Conservation (phyloP, 1,284 basidiomycete species). For the Cryptococcus amylolentus region DNA sequence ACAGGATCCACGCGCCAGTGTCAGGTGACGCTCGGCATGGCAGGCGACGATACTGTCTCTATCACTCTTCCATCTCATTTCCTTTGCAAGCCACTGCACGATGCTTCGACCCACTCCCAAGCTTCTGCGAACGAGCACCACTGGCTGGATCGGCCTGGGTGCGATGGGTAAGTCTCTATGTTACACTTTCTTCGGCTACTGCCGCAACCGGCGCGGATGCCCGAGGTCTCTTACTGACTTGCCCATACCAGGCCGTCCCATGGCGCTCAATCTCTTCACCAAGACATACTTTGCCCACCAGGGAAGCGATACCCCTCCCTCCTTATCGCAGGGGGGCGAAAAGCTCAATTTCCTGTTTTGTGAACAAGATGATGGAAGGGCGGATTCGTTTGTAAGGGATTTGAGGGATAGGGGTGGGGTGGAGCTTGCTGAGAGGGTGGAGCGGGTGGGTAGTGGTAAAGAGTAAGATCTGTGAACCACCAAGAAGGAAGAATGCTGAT, state of each 20-base stretch:
- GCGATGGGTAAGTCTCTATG: conserved; percentile 40
- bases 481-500: neutral
- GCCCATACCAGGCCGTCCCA: conserved; percentile 33
- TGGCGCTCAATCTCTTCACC: conserved; percentile 46
- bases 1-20: too few relatives aligned
- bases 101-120: neutral
- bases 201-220: neutral
- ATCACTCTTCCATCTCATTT: too few relatives aligned
- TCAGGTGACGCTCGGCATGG: too few relatives aligned
- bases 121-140: conserved; percentile 11
- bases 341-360: conserved; percentile 37
- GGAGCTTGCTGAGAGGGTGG: conserved; percentile 19
- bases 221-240: neutral
- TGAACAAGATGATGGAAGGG: conserved; percentile 34
- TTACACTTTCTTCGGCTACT: neutral
- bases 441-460: conserved; percentile 26
- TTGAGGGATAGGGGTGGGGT: conserved; percentile 22
- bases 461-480: conserved; percentile 20
- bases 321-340: neutral
- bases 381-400: conserved; percentile 28
- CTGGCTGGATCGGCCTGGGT: conserved; percentile 47
- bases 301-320: neutral
- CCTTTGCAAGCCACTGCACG: too few relatives aligned
- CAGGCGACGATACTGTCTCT: too few relatives aligned
- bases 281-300: conserved; percentile 35